A percentile compares a stretch with the other conserved stretches of the same genome.
Evolutionary conservation across 176 grass and related monocot genomes (phyloP).

Genomic region (Cocos nucifera): DNA sequence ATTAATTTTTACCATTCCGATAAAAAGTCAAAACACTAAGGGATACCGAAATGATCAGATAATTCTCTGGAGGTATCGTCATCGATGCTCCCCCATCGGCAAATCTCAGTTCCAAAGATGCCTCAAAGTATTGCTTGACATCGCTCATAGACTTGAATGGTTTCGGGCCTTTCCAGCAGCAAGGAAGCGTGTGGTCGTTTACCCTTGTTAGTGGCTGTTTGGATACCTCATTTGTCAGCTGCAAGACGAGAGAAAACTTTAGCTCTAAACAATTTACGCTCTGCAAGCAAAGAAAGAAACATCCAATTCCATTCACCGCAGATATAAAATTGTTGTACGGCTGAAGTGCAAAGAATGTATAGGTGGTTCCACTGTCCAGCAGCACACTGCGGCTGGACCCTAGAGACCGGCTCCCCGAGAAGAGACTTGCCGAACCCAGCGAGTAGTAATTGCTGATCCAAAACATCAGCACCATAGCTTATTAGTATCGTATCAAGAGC

Average conservation of each 20-base stretch:
- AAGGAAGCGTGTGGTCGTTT: constrained; percentile 35
- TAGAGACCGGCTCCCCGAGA: constrained; percentile 40
- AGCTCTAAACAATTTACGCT: no score
- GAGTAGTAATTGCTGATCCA: constrained; percentile 79
- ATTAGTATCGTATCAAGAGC: no score
- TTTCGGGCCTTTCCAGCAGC: constrained; percentile 83
- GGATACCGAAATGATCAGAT: constrained; percentile 79
- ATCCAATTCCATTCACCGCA: constrained; percentile 29
- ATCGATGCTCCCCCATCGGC: constrained; percentile 42
- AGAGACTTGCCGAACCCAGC: constrained; percentile 53
- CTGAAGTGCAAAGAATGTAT: constrained; percentile 57
- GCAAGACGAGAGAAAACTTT: not conserved
- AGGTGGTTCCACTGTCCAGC: constrained; percentile 91
- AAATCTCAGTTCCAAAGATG: constrained; percentile 47
- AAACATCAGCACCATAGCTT: not conserved
- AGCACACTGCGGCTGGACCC: constrained; percentile 59
- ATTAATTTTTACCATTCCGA: not conserved
- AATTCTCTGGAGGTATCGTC: constrained; percentile 85
- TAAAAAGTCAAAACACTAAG: not conserved
- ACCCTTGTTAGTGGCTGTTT: constrained; percentile 46
- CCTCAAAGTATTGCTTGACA: constrained; percentile 70
- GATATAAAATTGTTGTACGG: constrained; percentile 74
- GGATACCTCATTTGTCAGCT: constrained; percentile 51
- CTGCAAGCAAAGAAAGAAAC: no score
- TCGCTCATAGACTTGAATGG: constrained; percentile 77